Base-by-base conservation (phyloP, 2,329 filamentous ascomycete genomes). In the Microcera coccophila region DNA sequence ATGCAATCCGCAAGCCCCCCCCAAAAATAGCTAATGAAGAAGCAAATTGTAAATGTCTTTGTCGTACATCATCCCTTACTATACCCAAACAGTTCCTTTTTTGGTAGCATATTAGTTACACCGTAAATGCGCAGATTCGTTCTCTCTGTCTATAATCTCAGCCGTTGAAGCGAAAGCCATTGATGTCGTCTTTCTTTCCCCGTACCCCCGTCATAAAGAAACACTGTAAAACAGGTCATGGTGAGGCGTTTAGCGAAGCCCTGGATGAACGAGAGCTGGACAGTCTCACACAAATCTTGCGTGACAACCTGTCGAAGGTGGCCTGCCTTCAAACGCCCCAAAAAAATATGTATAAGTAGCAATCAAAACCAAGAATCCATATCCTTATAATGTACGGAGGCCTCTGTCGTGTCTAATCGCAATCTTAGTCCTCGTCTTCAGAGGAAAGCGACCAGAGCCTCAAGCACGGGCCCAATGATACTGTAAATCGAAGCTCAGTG, bases 81-180 rank as follows among this genome's bases (percentile, higher is more conserved):
- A 57, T 62, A 62, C 61, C 59, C 59, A 63, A 62, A 52, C 55
- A 51, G 52, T 50, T 49, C 57, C 53, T 52, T 62, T 64, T 62
- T 61, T 46, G 48, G 62, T 53, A 55, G 59, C 9, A 56, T 63
- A 65, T 64, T 64, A 64, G 54, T 58, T 64, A 65, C 63, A 66
- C 53, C 55, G 47, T 59, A 55, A 53, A 60, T 62, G 57, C 53
- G 51, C 53, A 52, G 52, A 36, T 52, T 42, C 47, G 38, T 38
- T 62, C 52, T 62, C 52, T 66, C 56, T 63, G 57, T 66, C 62
- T 66, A 63, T 66, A 54, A 47, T 62, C 54, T 63, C 61, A 58
- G 50, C 50, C 59, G 49, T 52, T 59, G 47, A 59, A 59, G 51
- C 53, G 57, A 59, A 58, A 57, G 51, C 54, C 55, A 53, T 53